Conservation (phyloP, 176 grass and related monocot species). For the Typha latifolia region DNA sequence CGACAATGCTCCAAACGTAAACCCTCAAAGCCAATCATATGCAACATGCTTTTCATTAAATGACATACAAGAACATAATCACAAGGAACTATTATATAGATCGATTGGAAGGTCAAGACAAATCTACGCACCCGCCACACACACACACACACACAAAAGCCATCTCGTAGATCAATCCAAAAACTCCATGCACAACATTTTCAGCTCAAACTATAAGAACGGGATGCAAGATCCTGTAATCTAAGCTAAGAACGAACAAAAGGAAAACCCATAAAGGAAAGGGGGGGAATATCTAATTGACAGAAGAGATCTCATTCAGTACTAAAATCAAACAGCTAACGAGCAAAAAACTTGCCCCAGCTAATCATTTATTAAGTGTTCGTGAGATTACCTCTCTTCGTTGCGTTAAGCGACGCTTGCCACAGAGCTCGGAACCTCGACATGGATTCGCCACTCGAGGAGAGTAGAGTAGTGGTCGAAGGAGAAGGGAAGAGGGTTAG, state of each 20-base stretch:
- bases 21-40: no score
- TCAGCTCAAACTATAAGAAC: no score
- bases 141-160: not conserved
- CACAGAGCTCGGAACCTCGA: constrained; percentile 51
- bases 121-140: not conserved
- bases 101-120: not conserved
- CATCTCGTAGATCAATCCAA: not conserved
- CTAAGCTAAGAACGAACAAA: not conserved
- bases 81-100: not conserved
- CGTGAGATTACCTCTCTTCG: constrained; percentile 38
- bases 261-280: not conserved
- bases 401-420: constrained; percentile 62
- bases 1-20: no score
- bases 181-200: no score
- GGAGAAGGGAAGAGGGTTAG: no score
- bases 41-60: no score
- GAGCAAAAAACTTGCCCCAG: not conserved
- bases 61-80: not conserved
- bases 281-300: not conserved
- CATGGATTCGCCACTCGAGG: constrained; percentile 20
- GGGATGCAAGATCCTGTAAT: no score
- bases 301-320: not conserved
- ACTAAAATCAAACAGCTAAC: not conserved
- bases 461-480: not conserved
- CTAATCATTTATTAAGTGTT: not conserved